Evolutionary conservation across 2,329 filamentous ascomycete species (phyloP).

Genomic region (Zasmidium angulare): DNA sequence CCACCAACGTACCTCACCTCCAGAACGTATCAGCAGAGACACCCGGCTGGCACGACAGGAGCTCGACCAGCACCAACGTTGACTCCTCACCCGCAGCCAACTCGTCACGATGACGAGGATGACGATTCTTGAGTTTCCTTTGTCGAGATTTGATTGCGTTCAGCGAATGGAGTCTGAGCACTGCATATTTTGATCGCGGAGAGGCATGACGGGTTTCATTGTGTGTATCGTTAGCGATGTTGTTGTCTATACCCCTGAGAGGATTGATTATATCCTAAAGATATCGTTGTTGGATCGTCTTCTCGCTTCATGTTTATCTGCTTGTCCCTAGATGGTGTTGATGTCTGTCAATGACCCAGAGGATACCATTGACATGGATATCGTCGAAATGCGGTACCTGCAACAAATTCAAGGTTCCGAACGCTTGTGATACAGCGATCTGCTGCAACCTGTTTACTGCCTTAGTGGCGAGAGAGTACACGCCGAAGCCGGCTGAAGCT

Average conservation of each 20-base stretch:
- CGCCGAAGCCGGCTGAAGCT: too few species aligned
- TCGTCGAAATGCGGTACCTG: too few species aligned
- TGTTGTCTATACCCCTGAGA: background rate
- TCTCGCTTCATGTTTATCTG: too few species aligned
- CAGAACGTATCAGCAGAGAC: background rate
- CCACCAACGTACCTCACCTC: background rate
- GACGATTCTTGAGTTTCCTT: background rate
- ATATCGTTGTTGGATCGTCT: too few species aligned
- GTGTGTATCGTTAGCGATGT: background rate
- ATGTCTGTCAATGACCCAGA: too few species aligned
- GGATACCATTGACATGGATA: too few species aligned
- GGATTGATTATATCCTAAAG: too few species aligned
- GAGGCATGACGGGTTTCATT: background rate
- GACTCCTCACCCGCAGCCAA: background rate
- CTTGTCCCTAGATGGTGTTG: too few species aligned
- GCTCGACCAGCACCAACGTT: background rate
- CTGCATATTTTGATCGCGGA: background rate
- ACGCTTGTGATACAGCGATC: too few species aligned
- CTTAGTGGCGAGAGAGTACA: too few species aligned
- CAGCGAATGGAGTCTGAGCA: background rate
- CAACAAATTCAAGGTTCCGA: too few species aligned
- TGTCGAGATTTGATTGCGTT: background rate
- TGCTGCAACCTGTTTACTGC: too few species aligned
- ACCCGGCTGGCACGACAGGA: background rate
- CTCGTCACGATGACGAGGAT: background rate